Conservation (phyloP, 768 basidiomycete species). For the Hericium coralloides region DNA sequence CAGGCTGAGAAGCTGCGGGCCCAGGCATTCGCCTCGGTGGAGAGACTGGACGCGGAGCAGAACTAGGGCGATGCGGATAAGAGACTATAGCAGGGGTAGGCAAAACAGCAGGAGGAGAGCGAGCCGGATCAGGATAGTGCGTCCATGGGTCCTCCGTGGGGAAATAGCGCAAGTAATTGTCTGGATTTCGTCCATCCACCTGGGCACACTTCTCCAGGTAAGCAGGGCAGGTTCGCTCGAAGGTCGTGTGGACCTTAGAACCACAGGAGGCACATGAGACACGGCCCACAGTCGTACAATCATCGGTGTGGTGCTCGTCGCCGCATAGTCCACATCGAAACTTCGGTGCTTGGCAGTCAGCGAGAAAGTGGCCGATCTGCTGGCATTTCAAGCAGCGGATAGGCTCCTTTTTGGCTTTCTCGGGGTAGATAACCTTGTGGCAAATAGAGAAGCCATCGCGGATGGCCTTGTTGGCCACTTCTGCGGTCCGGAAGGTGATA, state of each 20-base stretch:
- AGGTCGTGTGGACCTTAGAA: neutral
- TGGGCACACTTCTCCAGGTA: neutral
- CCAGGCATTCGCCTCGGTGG: too few relatives aligned
- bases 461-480: neutral
- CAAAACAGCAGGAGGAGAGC: neutral
- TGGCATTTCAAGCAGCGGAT: neutral
- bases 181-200: constrained; percentile 2
- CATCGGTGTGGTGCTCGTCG: constrained; percentile 10
- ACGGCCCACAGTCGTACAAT: neutral
- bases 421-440: neutral
- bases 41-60: neutral
- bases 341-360: neutral
- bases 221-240: constrained; percentile 5
- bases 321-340: constrained; percentile 9
- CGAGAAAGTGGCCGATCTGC: constrained; percentile 6
- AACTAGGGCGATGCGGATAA: too few relatives aligned
- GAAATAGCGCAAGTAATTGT: constrained; percentile 15
- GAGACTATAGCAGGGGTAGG: neutral
- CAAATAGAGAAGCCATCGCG: neutral
- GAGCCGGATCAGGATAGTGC: neutral
- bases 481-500: neutral
- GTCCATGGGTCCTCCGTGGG: constrained; percentile 14
- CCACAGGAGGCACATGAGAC: neutral
- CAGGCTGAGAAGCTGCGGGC: too few relatives aligned
- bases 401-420: neutral